Conservation (phyloP, 2,329 filamentous ascomycete species). For the Botrytis deweyae region DNA sequence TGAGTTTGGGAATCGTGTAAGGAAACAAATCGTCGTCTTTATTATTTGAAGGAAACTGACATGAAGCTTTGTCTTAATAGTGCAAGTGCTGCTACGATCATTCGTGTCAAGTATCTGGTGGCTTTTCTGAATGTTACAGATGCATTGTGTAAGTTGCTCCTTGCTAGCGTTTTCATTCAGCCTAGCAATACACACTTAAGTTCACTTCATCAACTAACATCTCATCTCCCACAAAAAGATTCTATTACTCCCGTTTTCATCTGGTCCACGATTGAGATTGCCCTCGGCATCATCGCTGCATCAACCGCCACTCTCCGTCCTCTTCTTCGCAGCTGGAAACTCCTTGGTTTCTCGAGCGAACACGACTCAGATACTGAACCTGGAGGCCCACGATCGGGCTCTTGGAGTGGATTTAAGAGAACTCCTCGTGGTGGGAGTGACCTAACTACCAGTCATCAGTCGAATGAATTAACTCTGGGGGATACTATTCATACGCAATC, state of each 20-base stretch:
- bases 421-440: no score
- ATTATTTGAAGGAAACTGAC: background rate
- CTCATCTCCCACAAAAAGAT: background rate
- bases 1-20: slow-evolving; percentile 14
- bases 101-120: slow-evolving; percentile 10
- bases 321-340: background rate
- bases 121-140: background rate
- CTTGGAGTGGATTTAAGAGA: background rate
- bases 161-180: background rate
- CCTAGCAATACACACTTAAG: no score
- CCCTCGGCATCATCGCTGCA: slow-evolving; percentile 5
- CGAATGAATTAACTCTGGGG: background rate
- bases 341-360: background rate
- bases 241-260: background rate
- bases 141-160: slow-evolving; percentile 4
- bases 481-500: background rate
- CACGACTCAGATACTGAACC: background rate
- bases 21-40: background rate
- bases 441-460: no score
- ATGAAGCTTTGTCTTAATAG: background rate
- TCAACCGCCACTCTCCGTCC: slow-evolving; percentile 15
- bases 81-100: slow-evolving; percentile 14
- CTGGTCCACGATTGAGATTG: slow-evolving; percentile 1
- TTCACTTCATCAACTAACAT: background rate
- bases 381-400: background rate